Conservation (phyloP, 768 basidiomycete genomes). For the Hortiboletus flavorubellus region DNA sequence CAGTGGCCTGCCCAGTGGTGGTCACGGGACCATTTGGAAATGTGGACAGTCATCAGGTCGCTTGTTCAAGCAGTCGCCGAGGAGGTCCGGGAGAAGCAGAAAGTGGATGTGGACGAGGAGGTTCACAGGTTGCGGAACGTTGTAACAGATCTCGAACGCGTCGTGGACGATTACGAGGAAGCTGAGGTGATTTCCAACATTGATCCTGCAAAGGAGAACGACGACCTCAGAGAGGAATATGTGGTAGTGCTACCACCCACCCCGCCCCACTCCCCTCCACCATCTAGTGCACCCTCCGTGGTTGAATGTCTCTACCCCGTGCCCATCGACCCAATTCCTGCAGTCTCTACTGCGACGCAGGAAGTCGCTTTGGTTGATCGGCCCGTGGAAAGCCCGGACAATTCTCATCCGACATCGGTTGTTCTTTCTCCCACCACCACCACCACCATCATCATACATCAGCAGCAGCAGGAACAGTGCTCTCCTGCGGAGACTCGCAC, state of each 20-base stretch:
- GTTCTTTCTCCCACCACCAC: slow-evolving; percentile 27
- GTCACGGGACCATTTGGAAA: slow-evolving; percentile 61
- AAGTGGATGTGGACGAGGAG: slow-evolving; percentile 42
- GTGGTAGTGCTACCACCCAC: slow-evolving; percentile 19
- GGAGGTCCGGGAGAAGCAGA: slow-evolving; percentile 54
- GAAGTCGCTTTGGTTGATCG: not conserved
- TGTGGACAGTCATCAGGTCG: slow-evolving; percentile 54
- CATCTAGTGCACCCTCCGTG: slow-evolving; percentile 16
- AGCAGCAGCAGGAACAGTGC: slow-evolving; percentile 17
- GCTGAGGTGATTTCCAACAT: slow-evolving; percentile 25
- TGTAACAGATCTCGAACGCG: slow-evolving; percentile 48
- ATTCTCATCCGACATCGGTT: slow-evolving; percentile 13
- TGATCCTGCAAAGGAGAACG: slow-evolving; percentile 18
- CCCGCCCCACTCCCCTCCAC: slow-evolving; percentile 21
- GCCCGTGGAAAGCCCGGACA: slow-evolving; percentile 1
- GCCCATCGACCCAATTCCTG: not conserved
- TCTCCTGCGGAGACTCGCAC: slow-evolving; percentile 10
- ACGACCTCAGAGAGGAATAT: slow-evolving; percentile 8
- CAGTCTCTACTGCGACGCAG: slow-evolving; percentile 8
- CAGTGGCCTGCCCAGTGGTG: slow-evolving; percentile 71
- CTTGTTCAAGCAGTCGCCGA: slow-evolving; percentile 62
- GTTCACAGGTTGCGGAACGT: slow-evolving; percentile 47
- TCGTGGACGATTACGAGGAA: slow-evolving; percentile 40
- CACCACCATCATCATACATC: slow-evolving; percentile 28
- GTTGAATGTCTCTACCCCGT: slow-evolving; percentile 14